phyloP scores from a whole-genome alignment of 768 basidiomycete genomes.

The Nevesoporus exiguus region DNA sequence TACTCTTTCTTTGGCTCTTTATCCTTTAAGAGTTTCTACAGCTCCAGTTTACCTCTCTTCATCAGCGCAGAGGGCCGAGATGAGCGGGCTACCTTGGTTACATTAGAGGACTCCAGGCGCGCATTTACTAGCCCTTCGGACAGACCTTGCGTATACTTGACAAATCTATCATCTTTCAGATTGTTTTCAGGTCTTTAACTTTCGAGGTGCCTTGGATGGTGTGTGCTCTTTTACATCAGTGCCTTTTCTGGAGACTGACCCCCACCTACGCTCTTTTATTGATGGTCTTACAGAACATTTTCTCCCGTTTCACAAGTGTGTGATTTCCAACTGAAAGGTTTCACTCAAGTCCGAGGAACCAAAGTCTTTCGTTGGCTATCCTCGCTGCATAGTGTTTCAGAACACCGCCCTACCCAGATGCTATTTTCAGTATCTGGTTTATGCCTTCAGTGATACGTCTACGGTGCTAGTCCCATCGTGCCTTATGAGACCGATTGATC shows the following conservation, averaged over 20 bases:
- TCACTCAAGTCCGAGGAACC: neutral
- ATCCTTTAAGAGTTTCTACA: constrained; percentile 57
- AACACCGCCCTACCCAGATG: constrained; percentile 59
- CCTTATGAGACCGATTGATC: no score
- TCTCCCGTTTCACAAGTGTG: constrained; percentile 64
- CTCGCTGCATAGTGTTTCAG: constrained; percentile 59
- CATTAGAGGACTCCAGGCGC: constrained; percentile 59
- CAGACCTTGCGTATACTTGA: constrained; percentile 5
- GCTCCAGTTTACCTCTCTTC: constrained; percentile 35
- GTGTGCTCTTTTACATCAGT: neutral
- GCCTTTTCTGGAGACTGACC: neutral
- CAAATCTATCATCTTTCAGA: neutral
- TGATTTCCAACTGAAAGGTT: neutral
- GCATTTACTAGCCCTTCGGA: constrained; percentile 14
- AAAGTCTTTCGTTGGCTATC: constrained; percentile 46
- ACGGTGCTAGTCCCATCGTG: constrained; percentile 59
- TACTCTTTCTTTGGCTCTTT: constrained; percentile 49
- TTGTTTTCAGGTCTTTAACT: constrained; percentile 56
- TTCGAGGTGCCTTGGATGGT: constrained; percentile 72
- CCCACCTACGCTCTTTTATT: constrained; percentile 53
- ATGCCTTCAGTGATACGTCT: constrained; percentile 60
- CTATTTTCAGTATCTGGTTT: constrained; percentile 64
- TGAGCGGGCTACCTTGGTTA: constrained; percentile 17
- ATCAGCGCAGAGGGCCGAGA: neutral
- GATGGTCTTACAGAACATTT: constrained; percentile 64